Conservation (phyloP, 768 basidiomycete species). For the Mycena kentingensis region DNA sequence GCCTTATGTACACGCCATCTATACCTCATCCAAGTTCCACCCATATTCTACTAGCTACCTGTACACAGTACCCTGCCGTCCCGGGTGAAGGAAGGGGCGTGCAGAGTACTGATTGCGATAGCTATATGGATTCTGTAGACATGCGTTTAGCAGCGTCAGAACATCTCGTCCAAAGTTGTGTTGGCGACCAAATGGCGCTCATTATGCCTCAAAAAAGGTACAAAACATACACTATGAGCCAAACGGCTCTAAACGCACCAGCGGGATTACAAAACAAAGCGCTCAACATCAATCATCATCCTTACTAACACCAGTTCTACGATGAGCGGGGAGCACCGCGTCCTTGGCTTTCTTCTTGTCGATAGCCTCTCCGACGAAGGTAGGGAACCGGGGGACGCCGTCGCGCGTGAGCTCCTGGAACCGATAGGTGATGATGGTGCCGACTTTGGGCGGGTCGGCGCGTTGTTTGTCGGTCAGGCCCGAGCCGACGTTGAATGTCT, state of each 20-base stretch:
- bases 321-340: conserved; percentile 50
- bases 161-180: too few species aligned
- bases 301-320: conserved; percentile 26
- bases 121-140: too few species aligned
- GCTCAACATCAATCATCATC: neutral
- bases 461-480: conserved; percentile 58
- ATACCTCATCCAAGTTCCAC: too few species aligned
- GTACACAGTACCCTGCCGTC: too few species aligned
- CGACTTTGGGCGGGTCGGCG: conserved; percentile 54
- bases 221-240: neutral
- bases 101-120: too few species aligned
- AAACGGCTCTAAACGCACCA: neutral
- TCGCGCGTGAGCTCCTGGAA: conserved; percentile 62
- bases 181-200: conserved; percentile 39
- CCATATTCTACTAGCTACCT: too few species aligned
- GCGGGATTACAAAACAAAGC: neutral
- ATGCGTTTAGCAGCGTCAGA: too few species aligned
- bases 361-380: conserved; percentile 50
- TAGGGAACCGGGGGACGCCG: conserved; percentile 63
- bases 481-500: conserved; percentile 60
- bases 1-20: too few species aligned
- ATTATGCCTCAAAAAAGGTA: conserved; percentile 11
- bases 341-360: conserved; percentile 60
- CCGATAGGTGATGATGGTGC: conserved; percentile 56
- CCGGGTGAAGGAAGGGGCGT: too few species aligned